These are phyloP conservation scores for Vigna unguiculata DNA, from an alignment of 306 rosid species.

Conservation along the genomic window DNA sequence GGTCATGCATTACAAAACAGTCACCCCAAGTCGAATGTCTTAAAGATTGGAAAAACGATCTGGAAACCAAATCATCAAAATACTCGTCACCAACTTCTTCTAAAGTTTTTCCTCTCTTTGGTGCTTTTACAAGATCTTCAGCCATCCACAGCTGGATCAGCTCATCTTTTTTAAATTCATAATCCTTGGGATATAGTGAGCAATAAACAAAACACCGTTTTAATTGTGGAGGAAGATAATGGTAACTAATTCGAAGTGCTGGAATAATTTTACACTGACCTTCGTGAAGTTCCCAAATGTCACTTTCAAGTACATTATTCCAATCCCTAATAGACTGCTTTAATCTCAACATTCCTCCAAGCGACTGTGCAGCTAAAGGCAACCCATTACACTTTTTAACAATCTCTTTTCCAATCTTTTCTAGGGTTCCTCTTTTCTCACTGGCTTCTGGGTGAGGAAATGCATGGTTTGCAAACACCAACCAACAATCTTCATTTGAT, in stretches of 20 bases:
- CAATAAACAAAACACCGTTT: conserved; percentile 1
- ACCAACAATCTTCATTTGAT: neutral
- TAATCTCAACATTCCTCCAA: conserved; percentile 1
- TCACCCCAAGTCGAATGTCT: neutral
- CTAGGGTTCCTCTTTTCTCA: neutral
- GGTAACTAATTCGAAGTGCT: neutral
- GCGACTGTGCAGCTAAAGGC: neutral
- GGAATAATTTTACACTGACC: neutral
- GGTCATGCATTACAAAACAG: neutral
- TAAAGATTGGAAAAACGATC: neutral
- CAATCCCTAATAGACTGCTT: neutral
- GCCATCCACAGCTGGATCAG: neutral
- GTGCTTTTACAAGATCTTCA: neutral
- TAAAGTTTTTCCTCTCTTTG: neutral
- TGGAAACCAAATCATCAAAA: neutral
- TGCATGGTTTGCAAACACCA: neutral
- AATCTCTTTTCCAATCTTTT: neutral
- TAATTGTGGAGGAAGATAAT: neutral
- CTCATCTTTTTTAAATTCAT: neutral
- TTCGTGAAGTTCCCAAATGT: conserved; percentile 5
- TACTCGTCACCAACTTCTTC: neutral
- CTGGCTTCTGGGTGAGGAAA: neutral
- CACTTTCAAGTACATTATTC: neutral
- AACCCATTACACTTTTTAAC: neutral
- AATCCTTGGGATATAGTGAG: neutral